A percentile compares a stretch with the other conserved stretches of the same genome.
These are phyloP conservation scores for Imleria badia DNA, from an alignment of 768 basidiomycete species.

Conservation along the genomic window DNA sequence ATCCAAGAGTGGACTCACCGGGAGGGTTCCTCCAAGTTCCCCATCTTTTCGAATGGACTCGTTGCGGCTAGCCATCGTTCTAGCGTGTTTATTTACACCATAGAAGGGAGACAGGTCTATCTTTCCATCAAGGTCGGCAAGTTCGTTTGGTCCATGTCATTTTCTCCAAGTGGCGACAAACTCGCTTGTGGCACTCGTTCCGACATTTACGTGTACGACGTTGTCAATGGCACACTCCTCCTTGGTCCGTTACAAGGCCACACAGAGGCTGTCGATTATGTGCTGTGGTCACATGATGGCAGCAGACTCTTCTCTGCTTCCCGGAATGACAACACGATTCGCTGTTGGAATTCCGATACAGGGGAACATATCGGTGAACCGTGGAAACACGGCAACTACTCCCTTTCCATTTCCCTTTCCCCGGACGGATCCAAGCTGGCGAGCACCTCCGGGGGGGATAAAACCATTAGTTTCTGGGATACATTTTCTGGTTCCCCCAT, in stretches of 20 bases:
- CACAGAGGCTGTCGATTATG: not conserved
- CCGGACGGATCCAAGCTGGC: slow-evolving; percentile 6
- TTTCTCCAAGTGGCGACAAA: slow-evolving; percentile 3
- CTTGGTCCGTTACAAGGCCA: not conserved
- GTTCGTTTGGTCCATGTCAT: not conserved
- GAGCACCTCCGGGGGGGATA: slow-evolving; percentile 6
- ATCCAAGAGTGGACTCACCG: not conserved
- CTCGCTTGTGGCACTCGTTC: not conserved
- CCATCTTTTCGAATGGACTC: slow-evolving; percentile 2
- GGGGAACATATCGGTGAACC: not conserved
- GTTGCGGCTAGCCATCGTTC: not conserved
- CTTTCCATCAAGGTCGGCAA: not conserved
- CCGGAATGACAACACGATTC: not conserved
- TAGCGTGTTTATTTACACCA: not conserved
- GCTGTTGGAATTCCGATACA: not conserved
- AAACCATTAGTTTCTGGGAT: slow-evolving; percentile 13
- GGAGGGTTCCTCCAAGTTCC: not conserved
- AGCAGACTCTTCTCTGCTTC: not conserved
- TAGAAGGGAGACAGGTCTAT: not conserved
- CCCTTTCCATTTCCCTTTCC: not conserved
- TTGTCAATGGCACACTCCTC: not conserved
- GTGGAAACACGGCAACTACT: no score
- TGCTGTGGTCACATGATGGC: not conserved
- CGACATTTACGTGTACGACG: not conserved
- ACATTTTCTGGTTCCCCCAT: not conserved